Percentiles rank a stretch among this genome's conserved stretches.
phyloP scores from a whole-genome alignment of 495 filamentous ascomycete genomes.

The Daldinia decipiens region DNA sequence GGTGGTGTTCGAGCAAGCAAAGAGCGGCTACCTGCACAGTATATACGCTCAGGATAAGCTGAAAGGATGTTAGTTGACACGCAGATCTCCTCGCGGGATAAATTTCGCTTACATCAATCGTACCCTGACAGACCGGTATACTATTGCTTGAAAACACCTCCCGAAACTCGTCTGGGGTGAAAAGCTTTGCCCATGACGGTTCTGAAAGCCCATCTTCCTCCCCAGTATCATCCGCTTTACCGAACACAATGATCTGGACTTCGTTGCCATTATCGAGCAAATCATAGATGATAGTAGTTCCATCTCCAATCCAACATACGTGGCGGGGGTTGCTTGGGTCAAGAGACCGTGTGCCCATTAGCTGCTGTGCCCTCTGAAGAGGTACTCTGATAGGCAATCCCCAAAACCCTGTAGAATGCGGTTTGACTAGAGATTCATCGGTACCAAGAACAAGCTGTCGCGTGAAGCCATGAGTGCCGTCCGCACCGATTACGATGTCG shows the following conservation, averaged over 20 bases:
- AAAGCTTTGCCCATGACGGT: conserved; percentile 41
- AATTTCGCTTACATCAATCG: conserved; percentile 41
- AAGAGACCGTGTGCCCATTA: conserved; percentile 39
- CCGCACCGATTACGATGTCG: conserved; percentile 44
- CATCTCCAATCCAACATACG: conserved; percentile 40
- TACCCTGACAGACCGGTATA: conserved; percentile 36
- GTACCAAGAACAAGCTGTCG: conserved; percentile 40
- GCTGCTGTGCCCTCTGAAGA: conserved; percentile 35
- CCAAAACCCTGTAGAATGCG: conserved; percentile 42
- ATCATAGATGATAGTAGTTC: conserved; percentile 33
- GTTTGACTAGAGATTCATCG: conserved; percentile 27
- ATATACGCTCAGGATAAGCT: conserved; percentile 46
- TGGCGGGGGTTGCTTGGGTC: conserved; percentile 38
- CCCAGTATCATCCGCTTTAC: conserved; percentile 12
- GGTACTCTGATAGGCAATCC: conserved; percentile 40
- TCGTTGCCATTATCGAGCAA: conserved; percentile 38
- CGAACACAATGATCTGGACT: conserved; percentile 38
- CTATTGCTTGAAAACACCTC: conserved; percentile 36
- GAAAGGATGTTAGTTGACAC: neutral
- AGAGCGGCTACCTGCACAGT: conserved; percentile 46
- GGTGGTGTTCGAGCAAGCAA: conserved; percentile 37
- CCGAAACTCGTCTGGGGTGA: conserved; percentile 47
- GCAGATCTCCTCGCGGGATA: neutral
- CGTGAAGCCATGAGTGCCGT: conserved; percentile 41
- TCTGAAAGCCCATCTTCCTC: conserved; percentile 20